phyloP scores from a whole-genome alignment of 108 stramenopile species.

The Cyclotella baltica region DNA sequence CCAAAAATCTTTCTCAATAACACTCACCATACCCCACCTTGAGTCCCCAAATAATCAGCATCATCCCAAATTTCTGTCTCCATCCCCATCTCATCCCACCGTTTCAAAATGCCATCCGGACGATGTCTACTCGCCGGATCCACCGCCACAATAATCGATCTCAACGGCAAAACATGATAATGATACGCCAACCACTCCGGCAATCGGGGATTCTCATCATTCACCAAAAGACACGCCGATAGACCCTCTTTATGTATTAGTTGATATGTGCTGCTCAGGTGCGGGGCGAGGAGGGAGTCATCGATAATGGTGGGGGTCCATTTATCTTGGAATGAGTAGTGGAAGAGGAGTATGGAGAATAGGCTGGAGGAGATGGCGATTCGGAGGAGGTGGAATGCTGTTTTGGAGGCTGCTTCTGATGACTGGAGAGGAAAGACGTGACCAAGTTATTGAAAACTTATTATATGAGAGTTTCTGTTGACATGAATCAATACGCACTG shows the following conservation, averaged over 20 bases:
- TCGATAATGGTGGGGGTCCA: neutral
- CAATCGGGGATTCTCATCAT: conserved; percentile 62
- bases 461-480: too few species aligned
- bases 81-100: conserved; percentile 46
- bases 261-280: neutral
- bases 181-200: conserved; percentile 83
- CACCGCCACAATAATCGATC: conserved; percentile 67
- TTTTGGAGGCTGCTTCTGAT: neutral
- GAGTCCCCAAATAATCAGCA: conserved; percentile 35
- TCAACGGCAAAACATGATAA: conserved; percentile 70
- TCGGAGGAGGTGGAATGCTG: neutral
- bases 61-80: conserved; percentile 53
- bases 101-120: conserved; percentile 36
- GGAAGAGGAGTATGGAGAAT: neutral
- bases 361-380: neutral
- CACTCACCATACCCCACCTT: conserved; percentile 11
- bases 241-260: conserved; percentile 18
- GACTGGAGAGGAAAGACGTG: too few species aligned
- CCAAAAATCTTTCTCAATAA: too few species aligned
- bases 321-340: neutral
- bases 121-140: conserved; percentile 60
- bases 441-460: too few species aligned
- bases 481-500: too few species aligned
- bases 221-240: conserved; percentile 68
- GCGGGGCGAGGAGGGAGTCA: neutral